Evolutionary conservation across 495 filamentous ascomycete genomes (phyloP), one percentile per base, ranked within the genome.

Genomic region (Penicillium atrosanguineum): DNA sequence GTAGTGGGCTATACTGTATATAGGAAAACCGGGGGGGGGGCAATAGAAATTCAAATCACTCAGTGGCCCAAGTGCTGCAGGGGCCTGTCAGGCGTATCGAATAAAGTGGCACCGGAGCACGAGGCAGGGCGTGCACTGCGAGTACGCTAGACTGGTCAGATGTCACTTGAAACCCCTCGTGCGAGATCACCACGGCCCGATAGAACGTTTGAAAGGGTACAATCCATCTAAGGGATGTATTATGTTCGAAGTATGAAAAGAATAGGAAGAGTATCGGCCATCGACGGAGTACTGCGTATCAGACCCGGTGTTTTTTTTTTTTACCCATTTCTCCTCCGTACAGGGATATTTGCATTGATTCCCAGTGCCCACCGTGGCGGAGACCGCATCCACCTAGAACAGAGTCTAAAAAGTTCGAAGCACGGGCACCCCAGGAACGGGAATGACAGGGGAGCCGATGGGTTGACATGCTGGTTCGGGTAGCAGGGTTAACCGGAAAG

Each of bases 81-180:
- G 41, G 25, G 21, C 28, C 29, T 28, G 19, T 21, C 37, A 36
- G 9, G n/a, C 26, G 48, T 50, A 50, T 50, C 48, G 31, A 16
- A 44, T 50, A 50, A 19, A 50, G 41, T 58, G 37, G 40, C 31
- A 36, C 28, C 11, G 21, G 46, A 46, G 59, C 62, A 65, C 59
- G 62, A 65, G 62, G 56, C 62, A 64, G 46, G 36, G 23, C 4
- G 59, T 45, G 62, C 56, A 42, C 62, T 40, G 55, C 34, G 47
- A 53, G 16, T 11, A 8, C 19, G 16, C 38, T 40, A 16, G 47
- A 50, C 47, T 7, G 31, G 38, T 42, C 46, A 50, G 47, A 46
- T 57, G 51, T 52, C 55, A 56, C 50, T 29, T 47, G 48, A 49
- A 42, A 50, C 52, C 42, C 47, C 57, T 61, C 57, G 57, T 63